Conservation (phyloP, 108 stramenopile genomes). For the Fragilariopsis cylindrus region DNA sequence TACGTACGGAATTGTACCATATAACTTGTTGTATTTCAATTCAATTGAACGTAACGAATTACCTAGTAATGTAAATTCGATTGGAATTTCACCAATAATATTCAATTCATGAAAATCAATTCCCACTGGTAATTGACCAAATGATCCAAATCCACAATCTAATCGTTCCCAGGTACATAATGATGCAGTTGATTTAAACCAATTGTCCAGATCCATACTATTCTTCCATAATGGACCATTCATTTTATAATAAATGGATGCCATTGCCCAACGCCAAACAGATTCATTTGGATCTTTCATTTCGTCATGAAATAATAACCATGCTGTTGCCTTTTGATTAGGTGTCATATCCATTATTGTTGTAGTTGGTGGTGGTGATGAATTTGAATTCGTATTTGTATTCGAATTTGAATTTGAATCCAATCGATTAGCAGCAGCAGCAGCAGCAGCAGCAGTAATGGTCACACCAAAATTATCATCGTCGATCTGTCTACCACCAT, state of each 20-base stretch:
- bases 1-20: slow-evolving; percentile 25
- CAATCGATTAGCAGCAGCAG: background rate
- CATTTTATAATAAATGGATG: slow-evolving; percentile 28
- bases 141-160: background rate
- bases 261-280: slow-evolving; percentile 23
- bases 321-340: slow-evolving; percentile 28
- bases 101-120: slow-evolving; percentile 20
- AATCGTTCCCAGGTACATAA: slow-evolving; percentile 36
- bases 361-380: background rate
- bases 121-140: background rate
- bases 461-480: too few species aligned
- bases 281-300: slow-evolving; percentile 13
- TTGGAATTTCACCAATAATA: background rate
- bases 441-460: background rate
- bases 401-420: background rate
- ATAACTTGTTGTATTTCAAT: slow-evolving; percentile 35
- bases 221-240: slow-evolving; percentile 21
- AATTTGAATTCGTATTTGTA: too few species aligned
- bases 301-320: slow-evolving; percentile 30
- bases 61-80: background rate
- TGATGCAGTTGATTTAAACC: background rate
- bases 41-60: background rate
- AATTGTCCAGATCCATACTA: background rate
- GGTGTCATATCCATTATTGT: background rate
- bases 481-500: too few species aligned